Evolutionary conservation across 2,329 filamentous ascomycete species (phyloP), one percentile per base, ranked within the genome.

Genomic region (Xylariaceae sp.): DNA sequence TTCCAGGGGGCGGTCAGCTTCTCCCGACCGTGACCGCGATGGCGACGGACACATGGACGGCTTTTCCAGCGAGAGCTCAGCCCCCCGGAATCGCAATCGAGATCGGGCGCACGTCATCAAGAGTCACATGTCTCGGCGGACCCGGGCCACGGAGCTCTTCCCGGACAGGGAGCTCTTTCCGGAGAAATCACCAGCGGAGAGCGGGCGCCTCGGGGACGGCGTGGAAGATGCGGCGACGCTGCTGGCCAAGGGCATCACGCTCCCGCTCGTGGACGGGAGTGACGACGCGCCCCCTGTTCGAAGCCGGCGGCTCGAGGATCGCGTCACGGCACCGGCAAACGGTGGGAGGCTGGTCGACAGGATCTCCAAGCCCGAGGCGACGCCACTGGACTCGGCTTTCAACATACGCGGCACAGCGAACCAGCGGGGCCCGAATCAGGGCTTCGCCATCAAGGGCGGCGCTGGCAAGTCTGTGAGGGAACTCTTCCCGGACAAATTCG

Each of bases 381-480:
- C 37, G 35, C 41, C 47, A 31, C 14, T n/a, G n/a, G 33, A 43
- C 22, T 51, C 51, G 27, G 61, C 61, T 2, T 68, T 83, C 45
- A 75, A 58, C 45, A 83, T 84, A 43, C 75, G 74, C 29, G 80
- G 80, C 14, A 49, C 66, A 12, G 70, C 76, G 5, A 61, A 55
- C 32, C 65, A 68, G 39, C 61, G 59, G 35, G 59, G 62, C 21
- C 53, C 59, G 11, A 61, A 65, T 19, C 61, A 62, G 16, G 76
- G 71, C 1, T 71, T 85, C 42, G 64, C 68, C 9, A 86, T 87
- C 54, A 86, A 83, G 51, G 83, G 82, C 3, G 64, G 67, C 3
- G 76, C 75, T 9, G 57, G 58, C 5, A 64, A 59, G 47, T 65
- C 50, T 5, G 71, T 68, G 2, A 79, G 74, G 44, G 83, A 88